phyloP scores from a whole-genome alignment of 2,329 filamentous ascomycete genomes.

The Mycosphaerella sp. region DNA sequence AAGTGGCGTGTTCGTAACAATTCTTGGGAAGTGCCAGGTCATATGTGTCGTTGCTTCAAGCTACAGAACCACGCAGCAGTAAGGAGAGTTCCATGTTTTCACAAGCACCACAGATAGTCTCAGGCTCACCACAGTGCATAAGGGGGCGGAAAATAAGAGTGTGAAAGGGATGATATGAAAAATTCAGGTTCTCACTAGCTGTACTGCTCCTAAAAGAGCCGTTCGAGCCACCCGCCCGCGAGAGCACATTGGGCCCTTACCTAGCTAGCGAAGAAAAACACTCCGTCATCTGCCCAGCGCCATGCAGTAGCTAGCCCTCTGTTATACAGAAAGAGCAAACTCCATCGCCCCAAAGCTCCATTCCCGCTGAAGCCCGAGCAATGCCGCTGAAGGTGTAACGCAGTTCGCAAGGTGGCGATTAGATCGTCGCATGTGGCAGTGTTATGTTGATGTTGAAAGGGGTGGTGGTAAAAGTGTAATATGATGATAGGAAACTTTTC shows the following conservation, averaged over 20 bases:
- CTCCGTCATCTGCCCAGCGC: slow-evolving; percentile 9
- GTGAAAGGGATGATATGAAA: background rate
- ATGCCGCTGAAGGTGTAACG: slow-evolving; percentile 16
- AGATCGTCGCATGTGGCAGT: background rate
- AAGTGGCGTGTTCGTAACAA: too few species aligned
- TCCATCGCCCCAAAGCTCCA: slow-evolving; percentile 13
- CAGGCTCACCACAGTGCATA: background rate
- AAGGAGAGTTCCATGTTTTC: background rate
- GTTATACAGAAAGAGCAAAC: slow-evolving; percentile 22
- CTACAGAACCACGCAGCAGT: too few species aligned
- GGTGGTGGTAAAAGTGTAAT: slow-evolving; percentile 13
- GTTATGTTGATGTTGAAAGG: slow-evolving; percentile 7
- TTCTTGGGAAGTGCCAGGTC: too few species aligned
- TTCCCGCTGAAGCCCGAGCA: slow-evolving; percentile 8
- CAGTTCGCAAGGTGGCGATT: background rate
- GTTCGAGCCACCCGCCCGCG: slow-evolving; percentile 12
- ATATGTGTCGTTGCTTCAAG: too few species aligned
- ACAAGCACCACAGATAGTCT: background rate
- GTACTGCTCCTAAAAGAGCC: slow-evolving; percentile 2
- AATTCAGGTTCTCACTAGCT: slow-evolving; percentile 9
- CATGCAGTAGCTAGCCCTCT: slow-evolving; percentile 18
- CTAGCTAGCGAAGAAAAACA: slow-evolving; percentile 12
- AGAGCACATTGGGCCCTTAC: slow-evolving; percentile 10
- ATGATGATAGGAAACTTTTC: slow-evolving; percentile 20
- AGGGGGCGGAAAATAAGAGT: background rate